Evolutionary conservation across 495 filamentous ascomycete genomes (phyloP).

Genomic region (Penicillium paxilli): DNA sequence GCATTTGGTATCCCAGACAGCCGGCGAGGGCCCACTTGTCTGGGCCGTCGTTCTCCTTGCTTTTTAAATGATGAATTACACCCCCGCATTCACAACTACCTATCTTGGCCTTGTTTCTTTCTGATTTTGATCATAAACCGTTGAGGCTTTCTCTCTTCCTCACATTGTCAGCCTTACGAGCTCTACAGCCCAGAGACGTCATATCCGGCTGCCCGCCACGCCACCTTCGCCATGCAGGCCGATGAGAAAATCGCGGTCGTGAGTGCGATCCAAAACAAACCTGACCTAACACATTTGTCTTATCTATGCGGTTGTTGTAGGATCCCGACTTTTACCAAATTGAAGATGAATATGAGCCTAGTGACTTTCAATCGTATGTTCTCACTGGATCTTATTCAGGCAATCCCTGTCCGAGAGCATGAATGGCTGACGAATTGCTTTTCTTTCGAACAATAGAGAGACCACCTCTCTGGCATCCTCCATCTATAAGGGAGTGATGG

Average conservation of each 20-base stretch:
- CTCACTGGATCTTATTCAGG: neutral
- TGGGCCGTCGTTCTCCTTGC: neutral
- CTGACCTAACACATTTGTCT: neutral
- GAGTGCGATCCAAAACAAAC: neutral
- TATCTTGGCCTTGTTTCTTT: neutral
- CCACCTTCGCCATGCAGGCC: neutral
- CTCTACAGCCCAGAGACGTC: neutral
- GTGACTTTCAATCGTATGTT: conserved; percentile 1
- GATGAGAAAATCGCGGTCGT: neutral
- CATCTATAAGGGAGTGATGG: neutral
- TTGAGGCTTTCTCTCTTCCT: too few relatives aligned
- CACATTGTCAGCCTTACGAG: too few relatives aligned
- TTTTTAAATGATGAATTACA: neutral
- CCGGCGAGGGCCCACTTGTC: neutral
- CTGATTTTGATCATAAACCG: neutral
- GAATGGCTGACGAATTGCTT: neutral
- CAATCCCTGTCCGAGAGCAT: neutral
- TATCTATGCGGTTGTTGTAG: neutral
- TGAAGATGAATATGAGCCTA: neutral
- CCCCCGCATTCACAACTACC: neutral
- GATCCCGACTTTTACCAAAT: neutral
- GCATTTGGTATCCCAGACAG: neutral
- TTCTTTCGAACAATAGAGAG: neutral
- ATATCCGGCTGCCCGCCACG: neutral
- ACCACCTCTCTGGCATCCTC: neutral